These are phyloP conservation scores for Pythium guiyangense DNA, from an alignment of 352 stramenopile genomes.

Conservation along the genomic window DNA sequence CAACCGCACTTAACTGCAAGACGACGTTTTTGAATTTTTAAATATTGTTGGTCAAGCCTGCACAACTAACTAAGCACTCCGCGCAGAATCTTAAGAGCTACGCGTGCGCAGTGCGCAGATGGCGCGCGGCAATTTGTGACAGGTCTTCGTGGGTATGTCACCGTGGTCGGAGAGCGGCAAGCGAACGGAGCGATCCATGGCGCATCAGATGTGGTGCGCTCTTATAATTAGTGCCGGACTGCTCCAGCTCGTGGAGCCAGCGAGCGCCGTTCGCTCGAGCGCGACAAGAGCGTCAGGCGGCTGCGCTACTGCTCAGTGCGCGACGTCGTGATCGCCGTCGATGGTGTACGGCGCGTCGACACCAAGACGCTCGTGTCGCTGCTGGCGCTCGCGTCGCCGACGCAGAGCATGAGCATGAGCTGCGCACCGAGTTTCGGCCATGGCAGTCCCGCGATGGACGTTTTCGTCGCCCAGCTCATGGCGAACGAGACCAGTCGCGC, in stretches of 20 bases:
- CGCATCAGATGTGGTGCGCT: slow-evolving; percentile 61
- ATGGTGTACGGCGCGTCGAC: slow-evolving; percentile 44
- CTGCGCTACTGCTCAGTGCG: slow-evolving; percentile 35
- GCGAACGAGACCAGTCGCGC: slow-evolving; percentile 2
- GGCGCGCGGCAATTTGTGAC: slow-evolving; percentile 25
- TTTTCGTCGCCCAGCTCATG: slow-evolving; percentile 43
- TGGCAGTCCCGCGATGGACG: slow-evolving; percentile 59
- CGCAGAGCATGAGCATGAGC: slow-evolving; percentile 42
- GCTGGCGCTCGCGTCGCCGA: slow-evolving; percentile 32
- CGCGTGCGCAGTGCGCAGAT: slow-evolving; percentile 34
- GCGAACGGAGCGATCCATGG: slow-evolving; percentile 25
- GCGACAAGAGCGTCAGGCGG: slow-evolving; percentile 30
- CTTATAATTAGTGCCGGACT: slow-evolving; percentile 38
- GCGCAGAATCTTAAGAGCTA: too few relatives aligned
- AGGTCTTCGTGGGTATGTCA: slow-evolving; percentile 32
- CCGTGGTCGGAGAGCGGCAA: background rate
- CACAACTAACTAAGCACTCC: too few relatives aligned
- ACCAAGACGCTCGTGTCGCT: slow-evolving; percentile 56
- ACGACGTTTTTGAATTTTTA: too few relatives aligned
- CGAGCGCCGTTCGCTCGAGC: too few relatives aligned
- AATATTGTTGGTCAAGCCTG: too few relatives aligned
- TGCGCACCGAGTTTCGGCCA: slow-evolving; percentile 49
- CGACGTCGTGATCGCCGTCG: slow-evolving; percentile 35
- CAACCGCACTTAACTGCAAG: too few relatives aligned
- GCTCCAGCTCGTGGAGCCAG: slow-evolving; percentile 39